These are phyloP conservation scores for Takashimella tepidaria DNA, from an alignment of 1,284 basidiomycete species.

Conservation along the genomic window DNA sequence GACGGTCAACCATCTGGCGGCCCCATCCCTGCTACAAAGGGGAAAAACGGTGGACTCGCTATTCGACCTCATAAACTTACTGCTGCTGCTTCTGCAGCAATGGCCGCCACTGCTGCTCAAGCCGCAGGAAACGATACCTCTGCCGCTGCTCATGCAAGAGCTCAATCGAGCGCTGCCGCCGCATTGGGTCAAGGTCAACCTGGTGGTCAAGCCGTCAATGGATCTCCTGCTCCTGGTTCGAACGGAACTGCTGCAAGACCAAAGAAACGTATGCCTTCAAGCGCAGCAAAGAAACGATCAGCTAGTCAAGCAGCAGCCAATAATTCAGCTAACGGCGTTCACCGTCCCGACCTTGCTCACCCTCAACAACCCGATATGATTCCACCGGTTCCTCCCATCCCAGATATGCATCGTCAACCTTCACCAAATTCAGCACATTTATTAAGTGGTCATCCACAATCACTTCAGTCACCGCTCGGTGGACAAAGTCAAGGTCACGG, in stretches of 20 bases:
- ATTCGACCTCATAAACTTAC: conserved; percentile 47
- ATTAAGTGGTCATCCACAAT: conserved; percentile 9
- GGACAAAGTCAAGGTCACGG: too few species aligned
- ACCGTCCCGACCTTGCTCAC: background rate
- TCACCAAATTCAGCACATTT: conserved; percentile 18
- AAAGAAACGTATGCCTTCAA: conserved; percentile 38
- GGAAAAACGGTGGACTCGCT: conserved; percentile 44
- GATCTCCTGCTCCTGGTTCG: conserved; percentile 15
- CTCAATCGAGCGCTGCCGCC: conserved; percentile 24
- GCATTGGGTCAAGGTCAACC: conserved; percentile 35
- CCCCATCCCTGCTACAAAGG: conserved; percentile 36
- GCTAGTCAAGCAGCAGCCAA: conserved; percentile 10
- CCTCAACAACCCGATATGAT: conserved; percentile 19
- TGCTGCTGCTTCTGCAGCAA: conserved; percentile 38
- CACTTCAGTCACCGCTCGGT: conserved; percentile 29
- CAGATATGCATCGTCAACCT: conserved; percentile 34
- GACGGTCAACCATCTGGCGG: conserved; percentile 40
- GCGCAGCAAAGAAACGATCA: conserved; percentile 20
- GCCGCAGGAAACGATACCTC: conserved; percentile 15
- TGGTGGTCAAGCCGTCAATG: conserved; percentile 7
- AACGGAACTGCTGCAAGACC: conserved; percentile 18
- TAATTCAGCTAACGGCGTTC: conserved; percentile 1
- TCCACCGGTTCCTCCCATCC: conserved; percentile 40
- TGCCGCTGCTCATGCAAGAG: conserved; percentile 16
- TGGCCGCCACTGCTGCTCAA: conserved; percentile 38